A percentile compares a stretch with the other conserved stretches of the same genome.
Conservation (phyloP, 2,329 filamentous ascomycete species). For the Sporothrix luriei region DNA sequence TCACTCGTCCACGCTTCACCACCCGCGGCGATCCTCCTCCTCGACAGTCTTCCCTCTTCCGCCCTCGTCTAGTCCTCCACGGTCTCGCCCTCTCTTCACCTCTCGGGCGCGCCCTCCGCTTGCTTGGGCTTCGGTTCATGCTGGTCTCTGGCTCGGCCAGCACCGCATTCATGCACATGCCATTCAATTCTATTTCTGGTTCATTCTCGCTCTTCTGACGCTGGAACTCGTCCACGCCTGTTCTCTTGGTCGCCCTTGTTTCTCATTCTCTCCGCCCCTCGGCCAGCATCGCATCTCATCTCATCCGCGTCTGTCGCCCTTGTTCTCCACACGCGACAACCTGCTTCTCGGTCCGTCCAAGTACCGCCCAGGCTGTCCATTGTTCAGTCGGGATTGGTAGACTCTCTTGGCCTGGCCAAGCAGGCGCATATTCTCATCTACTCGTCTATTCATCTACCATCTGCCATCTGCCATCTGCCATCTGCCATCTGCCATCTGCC, state of each 20-base stretch:
- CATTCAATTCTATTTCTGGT: conserved; percentile 31
- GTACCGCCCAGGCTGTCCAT: conserved; percentile 41
- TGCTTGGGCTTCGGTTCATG: conserved; percentile 46
- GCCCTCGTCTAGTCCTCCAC: conserved; percentile 27
- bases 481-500: too few relatives aligned
- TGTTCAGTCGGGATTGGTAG: conserved; percentile 14
- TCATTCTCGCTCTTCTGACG: not conserved
- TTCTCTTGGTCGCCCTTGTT: conserved; percentile 39
- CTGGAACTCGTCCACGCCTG: conserved; percentile 34
- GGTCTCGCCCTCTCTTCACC: conserved; percentile 40
- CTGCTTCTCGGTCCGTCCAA: conserved; percentile 45
- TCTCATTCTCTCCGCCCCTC: not conserved
- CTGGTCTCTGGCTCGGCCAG: conserved; percentile 38
- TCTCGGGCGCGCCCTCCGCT: conserved; percentile 46
- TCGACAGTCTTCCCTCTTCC: conserved; percentile 33
- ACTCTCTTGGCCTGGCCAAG: not conserved
- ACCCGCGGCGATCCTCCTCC: conserved; percentile 20
- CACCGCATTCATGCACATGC: conserved; percentile 47
- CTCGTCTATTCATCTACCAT: not conserved
- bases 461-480: too few relatives aligned
- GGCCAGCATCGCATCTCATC: not conserved
- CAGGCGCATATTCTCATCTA: conserved; percentile 1
- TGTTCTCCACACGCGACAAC: conserved; percentile 38
- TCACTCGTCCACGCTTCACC: not conserved
- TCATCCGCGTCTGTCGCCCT: not conserved